Evolutionary conservation across 2,329 filamentous ascomycete genomes (phyloP), one percentile per base, ranked within the genome.

Genomic region (Paraconiothyrium sp.): DNA sequence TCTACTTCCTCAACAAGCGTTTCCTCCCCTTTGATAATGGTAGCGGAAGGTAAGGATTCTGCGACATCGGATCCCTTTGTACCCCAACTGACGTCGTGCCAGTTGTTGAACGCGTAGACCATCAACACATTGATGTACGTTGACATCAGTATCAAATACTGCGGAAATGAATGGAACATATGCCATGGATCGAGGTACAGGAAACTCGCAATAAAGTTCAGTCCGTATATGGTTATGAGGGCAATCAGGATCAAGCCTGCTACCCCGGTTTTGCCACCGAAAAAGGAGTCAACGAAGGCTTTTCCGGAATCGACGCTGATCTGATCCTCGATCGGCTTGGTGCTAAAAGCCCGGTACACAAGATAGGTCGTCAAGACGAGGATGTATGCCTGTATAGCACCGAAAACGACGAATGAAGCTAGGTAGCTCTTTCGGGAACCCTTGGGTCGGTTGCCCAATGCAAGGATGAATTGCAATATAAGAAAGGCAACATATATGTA

Each of bases 21-120:
- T 2, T 89, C 90, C 76, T 97, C 95, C 70, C 95, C 92, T 77
- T 95, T 94, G 64, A 91, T 90, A 58, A 90, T 92, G 70, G 91
- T 89, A 6, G 92, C 95, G 35, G 94, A 97, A 0, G 95, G 95
- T 20, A 99, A 85, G 32, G 92, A 92, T 76, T 98, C 95, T 37
- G 91, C 89, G 83, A 97, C 97, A 83, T 99, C 95, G 6, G 95
- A 92, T 76, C 95, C 95, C 86, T 99, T 99, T 83, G 95, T 99
- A 87, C 95, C 95, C 95, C 95, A 99, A 14, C 94, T 97, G 55
- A 99, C 95, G 84, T 99, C 95, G 82, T 99, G 95, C 95, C 94
- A 98, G 84, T 99, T 98, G 89, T 93, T 96, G 87, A 97, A 99
- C 62, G 95, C 93, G 82, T 98, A 99, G 57, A 99, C 93, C 87